Base-by-base conservation (phyloP, 305 asterid genomes). In the Petunia hybrid region DNA sequence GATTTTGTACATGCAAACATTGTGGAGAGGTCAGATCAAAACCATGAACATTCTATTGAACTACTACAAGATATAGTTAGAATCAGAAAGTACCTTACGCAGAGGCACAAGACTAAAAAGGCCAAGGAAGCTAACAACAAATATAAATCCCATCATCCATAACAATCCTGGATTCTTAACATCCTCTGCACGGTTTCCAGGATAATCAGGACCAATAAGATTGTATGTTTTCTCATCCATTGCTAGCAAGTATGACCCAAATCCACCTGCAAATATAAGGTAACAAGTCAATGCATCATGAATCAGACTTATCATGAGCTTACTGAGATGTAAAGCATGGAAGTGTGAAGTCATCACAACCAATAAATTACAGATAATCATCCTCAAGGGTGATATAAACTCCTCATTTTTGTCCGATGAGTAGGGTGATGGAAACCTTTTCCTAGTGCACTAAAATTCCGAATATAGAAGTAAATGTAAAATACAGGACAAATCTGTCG, bases 101-200 rank as follows among this genome's bases (percentile, higher is more conserved):
- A 96, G 98, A 70, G 99, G 98, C 67, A 89, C 99, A 53, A 96
- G 97, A 79, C 98, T 94, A 78, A 96, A 94, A 81, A 94, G 97
- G 67, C 98, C 99, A 80, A 93, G 92, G 80, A 96, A 96, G 82
- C 99, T 94, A 81, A 96, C 98, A 42, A 93, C 93, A 77, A 90
- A 91, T 77, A 88, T 86, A 84, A 96, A 96, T 31, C 95, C 97
- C 86, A 90, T 94, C 98, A 96, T 96, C 99, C 99, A 96, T 82
- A 86, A 82, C 82, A 96, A 78, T 61, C 97, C 97, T 31, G 99
- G 99, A 82, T 96, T 90, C 92, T 94, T 94, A 78, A 94, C 95
- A 89, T 94, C 98, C 89, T 92, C 97, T 1, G 98, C 90, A 4
- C 91, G 91, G 82, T 96, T 96, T 43, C 99, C 99, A 13, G 97